Evolutionary conservation across 1,284 basidiomycete species (phyloP).

Genomic region (Wolfiporia cocos): DNA sequence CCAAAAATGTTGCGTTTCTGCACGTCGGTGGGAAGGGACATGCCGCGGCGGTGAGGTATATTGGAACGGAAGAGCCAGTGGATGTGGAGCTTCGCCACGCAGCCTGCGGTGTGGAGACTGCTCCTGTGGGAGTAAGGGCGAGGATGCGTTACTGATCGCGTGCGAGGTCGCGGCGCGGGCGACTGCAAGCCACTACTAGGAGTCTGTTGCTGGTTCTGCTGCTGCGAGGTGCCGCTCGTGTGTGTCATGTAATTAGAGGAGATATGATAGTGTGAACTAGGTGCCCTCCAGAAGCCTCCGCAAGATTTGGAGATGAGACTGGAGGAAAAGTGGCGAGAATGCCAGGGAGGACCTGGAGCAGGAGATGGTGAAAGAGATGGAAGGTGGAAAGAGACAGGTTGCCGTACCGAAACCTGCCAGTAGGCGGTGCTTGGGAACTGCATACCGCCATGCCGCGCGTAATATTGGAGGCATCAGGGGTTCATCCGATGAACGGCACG

Average conservation of each 20-base stretch:
- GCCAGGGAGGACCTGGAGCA: slow-evolving; percentile 10
- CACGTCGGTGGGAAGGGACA: slow-evolving; percentile 48
- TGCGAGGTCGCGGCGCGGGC: slow-evolving; percentile 18
- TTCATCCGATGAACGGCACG: not conserved
- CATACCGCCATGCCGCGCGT: slow-evolving; percentile 2
- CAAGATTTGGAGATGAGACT: slow-evolving; percentile 9
- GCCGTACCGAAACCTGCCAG: slow-evolving; percentile 1
- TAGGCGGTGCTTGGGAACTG: slow-evolving; percentile 3
- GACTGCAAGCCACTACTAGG: slow-evolving; percentile 11
- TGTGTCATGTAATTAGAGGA: slow-evolving; percentile 16
- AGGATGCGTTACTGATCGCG: slow-evolving; percentile 11
- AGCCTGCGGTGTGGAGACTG: slow-evolving; percentile 19
- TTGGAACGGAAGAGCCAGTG: slow-evolving; percentile 73
- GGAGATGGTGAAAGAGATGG: slow-evolving; percentile 14
- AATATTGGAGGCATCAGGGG: slow-evolving; percentile 1
- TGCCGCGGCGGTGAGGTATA: slow-evolving; percentile 56
- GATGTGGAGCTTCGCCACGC: slow-evolving; percentile 22
- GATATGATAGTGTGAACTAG: slow-evolving; percentile 7
- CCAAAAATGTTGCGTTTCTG: slow-evolving; percentile 72
- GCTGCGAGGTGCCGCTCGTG: slow-evolving; percentile 14
- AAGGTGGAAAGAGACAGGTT: slow-evolving; percentile 10
- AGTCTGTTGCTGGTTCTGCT: slow-evolving; percentile 3
- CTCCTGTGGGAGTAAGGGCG: slow-evolving; percentile 19
- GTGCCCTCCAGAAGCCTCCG: not conserved
- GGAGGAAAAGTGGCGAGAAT: slow-evolving; percentile 11